phyloP scores from a whole-genome alignment of 257 asterid genomes.

The Solanum gracilifrons region DNA sequence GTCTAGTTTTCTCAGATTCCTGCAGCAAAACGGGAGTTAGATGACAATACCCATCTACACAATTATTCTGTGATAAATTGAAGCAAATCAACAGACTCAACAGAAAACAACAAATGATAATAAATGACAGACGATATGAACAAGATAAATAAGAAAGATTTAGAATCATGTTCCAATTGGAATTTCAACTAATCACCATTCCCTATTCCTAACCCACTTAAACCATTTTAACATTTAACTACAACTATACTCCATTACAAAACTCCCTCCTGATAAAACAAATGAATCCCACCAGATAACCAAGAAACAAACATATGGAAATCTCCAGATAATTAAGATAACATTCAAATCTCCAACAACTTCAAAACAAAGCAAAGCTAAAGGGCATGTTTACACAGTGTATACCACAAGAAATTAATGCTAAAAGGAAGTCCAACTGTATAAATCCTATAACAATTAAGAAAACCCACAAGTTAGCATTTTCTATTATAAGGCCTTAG shows the following conservation, averaged over 20 bases:
- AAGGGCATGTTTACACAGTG: neutral
- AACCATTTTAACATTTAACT: neutral
- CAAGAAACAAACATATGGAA: neutral
- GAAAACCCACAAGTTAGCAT: neutral
- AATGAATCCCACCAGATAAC: neutral
- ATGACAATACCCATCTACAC: neutral
- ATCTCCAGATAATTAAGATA: neutral
- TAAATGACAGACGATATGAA: neutral
- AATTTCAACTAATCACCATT: neutral
- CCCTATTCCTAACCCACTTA: neutral
- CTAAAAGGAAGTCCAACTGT: neutral
- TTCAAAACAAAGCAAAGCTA: neutral
- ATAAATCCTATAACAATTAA: neutral
- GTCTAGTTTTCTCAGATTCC: conserved; percentile 55
- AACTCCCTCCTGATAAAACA: neutral
- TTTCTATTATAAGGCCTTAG: neutral
- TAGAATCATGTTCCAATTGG: neutral
- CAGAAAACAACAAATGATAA: neutral
- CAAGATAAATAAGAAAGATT: neutral
- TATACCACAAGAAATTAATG: neutral
- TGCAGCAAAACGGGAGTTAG: conserved; percentile 8
- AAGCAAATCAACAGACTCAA: neutral
- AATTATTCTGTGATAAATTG: neutral
- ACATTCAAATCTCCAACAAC: neutral
- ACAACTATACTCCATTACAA: neutral